Evolutionary conservation across 1,284 basidiomycete species (phyloP), one percentile per base, ranked within the genome.

Genomic region (Rhizopogon parksii): DNA sequence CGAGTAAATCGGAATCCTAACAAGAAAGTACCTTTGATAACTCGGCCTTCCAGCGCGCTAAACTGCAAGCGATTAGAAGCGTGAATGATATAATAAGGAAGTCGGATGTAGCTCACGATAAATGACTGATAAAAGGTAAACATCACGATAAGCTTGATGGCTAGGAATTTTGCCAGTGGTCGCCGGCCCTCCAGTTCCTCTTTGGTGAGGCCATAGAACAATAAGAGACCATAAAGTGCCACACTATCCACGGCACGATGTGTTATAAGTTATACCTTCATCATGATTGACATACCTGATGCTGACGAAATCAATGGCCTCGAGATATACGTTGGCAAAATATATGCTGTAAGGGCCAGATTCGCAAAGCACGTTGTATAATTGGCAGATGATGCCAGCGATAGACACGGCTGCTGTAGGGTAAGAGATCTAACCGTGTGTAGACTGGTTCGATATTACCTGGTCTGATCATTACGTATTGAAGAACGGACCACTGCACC

Each of bases 101-200:
- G 30, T 36, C 21, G 24, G 40, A 27, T 9, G 35, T 9, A 9
- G 71, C 83, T 52, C 59, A 88, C 85, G 36, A 89, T 68, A 56
- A 89, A 85, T 0, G 75, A 71, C 57, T 90, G 87, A 63, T 90
- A 91, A 63, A 88, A 90, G 0, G 88, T 90, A 62, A 87, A 83
- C 79, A 93, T 85, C 46, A 93, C 86, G 52, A 91, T 89, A 32
- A 91, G 69, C 68, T 93, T 94, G 72, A 91, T 91, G 8, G 79
- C 70, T 54, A 91, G 59, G 65, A 93, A 93, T 68, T 93, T 93
- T 12, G 86, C 80, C 27, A 94, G 71, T 14, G 91, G 92, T 25
- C 83, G 75, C n/a, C 80, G 75, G 15, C 83, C 88, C 50, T 67
- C 71, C 6, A 95, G 75, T 59, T 93, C 90, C 7, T 88, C 82